Evolutionary conservation across 495 filamentous ascomycete species (phyloP).

Genomic region (Hyphodiscus hymeniophilus): DNA sequence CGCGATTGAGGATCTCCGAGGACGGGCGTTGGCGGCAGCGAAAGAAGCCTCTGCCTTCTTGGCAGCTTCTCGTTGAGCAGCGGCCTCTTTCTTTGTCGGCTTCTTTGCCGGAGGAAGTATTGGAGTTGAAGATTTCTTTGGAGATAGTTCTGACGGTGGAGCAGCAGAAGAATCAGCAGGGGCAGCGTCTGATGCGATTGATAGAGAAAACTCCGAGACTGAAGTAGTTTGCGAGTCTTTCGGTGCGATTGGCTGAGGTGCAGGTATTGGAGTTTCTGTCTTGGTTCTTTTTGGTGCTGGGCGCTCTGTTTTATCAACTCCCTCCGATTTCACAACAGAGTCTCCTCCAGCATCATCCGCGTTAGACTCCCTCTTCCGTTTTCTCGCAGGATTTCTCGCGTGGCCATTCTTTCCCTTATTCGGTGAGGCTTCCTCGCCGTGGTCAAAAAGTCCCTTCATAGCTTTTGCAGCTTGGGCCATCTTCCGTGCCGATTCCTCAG

Average conservation of each 20-base stretch:
- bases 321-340: constrained; percentile 19
- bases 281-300: constrained; percentile 46
- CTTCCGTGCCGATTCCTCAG: constrained; percentile 50
- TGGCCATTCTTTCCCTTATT: constrained; percentile 14
- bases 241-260: constrained; percentile 24
- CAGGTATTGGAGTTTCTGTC: constrained; percentile 45
- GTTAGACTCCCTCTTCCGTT: constrained; percentile 46
- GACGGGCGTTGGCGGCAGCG: constrained; percentile 8
- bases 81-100: constrained; percentile 25
- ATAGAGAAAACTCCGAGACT: constrained; percentile 2
- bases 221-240: constrained; percentile 9
- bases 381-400: constrained; percentile 28
- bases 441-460: constrained; percentile 37
- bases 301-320: constrained; percentile 20
- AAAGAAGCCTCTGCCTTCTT: constrained; percentile 25
- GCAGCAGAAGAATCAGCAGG: constrained; percentile 9
- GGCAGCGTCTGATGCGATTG: constrained; percentile 3
- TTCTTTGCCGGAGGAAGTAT: constrained; percentile 40
- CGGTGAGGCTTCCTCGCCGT: constrained; percentile 13
- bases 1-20: constrained; percentile 7
- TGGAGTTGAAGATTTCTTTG: constrained; percentile 43
- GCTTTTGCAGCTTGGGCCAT: constrained; percentile 43
- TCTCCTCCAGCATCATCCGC: constrained; percentile 27
- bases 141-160: constrained; percentile 27
- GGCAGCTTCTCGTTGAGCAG: constrained; percentile 28